Evolutionary conservation across 306 rosid genomes (phyloP), one percentile per base, ranked within the genome.

Genomic region (Dalbergia oliveri): DNA sequence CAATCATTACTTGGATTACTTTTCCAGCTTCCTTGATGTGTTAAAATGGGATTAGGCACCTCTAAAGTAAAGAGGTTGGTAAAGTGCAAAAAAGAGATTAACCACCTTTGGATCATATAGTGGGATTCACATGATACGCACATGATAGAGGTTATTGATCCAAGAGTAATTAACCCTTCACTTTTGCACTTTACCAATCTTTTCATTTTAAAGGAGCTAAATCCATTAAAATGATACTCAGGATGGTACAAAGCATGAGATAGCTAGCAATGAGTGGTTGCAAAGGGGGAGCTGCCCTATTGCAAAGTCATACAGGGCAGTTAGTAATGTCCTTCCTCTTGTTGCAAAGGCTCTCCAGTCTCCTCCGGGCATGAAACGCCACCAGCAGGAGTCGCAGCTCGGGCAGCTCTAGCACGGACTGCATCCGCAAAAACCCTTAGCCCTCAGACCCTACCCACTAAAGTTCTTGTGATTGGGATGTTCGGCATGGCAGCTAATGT

Each of bases 401-500:
- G 97, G 70, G 97, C 94, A 85, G 97, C 97, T 65, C 69, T 91
- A 54, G 79, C 97, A 21, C 71, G 49, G 63, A 91, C 97, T 61
- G 94, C 97, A 77, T 89, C 89, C 56, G 88, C 90, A 3, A 91
- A 91, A 84, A 89, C 85, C 82, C 92, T 91, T 64, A 94, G 97
- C 39, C 97, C 94, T 6, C 97, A 91, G 66, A 77, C 97, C 26
- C 71, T 91, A 72, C 97, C 92, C 0, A 86, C 88, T 33, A 91
- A 91, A 84, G 91, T 91, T 44, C 91, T 93, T 19, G 97, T 89
- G 44, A 91, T 91, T 11, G 92, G 97, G 70, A 51, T 87, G 64
- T 63, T 91, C 72, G 97, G 97, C 44, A 91, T 91, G 97, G 94
- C 94, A 23, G 94, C 92, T 66, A 91, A 91, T 77, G 85, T 91